These are phyloP conservation scores for Talaromyces sp. DNA, from an alignment of 2,329 filamentous ascomycete genomes.

Conservation along the genomic window DNA sequence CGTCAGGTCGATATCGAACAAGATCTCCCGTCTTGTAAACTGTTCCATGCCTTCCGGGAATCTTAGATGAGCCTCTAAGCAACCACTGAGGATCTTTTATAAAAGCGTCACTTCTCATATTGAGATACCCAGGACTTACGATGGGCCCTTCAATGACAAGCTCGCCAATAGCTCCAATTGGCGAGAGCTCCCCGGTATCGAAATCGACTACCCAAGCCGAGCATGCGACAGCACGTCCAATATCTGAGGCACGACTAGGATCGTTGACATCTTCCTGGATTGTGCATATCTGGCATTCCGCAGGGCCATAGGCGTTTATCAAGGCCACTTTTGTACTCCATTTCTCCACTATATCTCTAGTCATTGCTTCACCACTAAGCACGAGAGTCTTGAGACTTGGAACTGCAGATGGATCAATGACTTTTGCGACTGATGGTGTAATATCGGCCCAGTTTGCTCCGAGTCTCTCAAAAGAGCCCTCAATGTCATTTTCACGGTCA, in stretches of 20 bases:
- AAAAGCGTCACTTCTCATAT: conserved; percentile 13
- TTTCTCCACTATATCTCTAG: conserved; percentile 14
- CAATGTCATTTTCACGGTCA: background rate
- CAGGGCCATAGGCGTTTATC: conserved; percentile 10
- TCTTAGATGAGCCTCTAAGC: conserved; percentile 30
- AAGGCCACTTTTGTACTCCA: background rate
- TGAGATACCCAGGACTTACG: conserved; percentile 29
- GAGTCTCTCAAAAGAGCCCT: background rate
- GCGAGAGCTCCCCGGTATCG: background rate
- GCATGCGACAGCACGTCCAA: background rate
- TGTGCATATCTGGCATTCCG: conserved; percentile 1
- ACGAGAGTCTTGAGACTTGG: background rate
- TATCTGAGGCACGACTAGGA: background rate
- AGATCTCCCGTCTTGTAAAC: conserved; percentile 8
- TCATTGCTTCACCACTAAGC: background rate
- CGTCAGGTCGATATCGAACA: conserved; percentile 11
- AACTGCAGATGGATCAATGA: background rate
- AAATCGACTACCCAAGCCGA: conserved; percentile 7
- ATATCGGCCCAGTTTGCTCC: background rate
- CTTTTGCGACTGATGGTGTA: background rate
- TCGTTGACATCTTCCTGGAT: background rate
- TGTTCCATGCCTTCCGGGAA: background rate
- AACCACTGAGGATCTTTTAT: conserved; percentile 49
- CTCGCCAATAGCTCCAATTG: conserved; percentile 11
- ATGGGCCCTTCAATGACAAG: conserved; percentile 20